A percentile compares a stretch with the other conserved stretches of the same genome.
Conservation (phyloP, 768 basidiomycete species). For the Amanita pseudoporphyria region DNA sequence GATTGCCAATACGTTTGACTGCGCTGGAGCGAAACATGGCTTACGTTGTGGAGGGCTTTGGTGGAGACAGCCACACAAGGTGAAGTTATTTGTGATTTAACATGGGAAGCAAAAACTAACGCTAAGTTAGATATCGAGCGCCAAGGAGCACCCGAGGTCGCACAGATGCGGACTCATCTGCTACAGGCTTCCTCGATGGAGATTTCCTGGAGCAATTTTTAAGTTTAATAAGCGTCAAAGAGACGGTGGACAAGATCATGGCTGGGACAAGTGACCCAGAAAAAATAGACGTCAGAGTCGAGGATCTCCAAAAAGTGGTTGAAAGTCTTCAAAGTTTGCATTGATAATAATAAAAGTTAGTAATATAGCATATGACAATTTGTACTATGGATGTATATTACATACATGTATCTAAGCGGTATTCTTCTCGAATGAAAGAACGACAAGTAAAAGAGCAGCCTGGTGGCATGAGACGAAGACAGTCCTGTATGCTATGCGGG, state of each 20-base stretch:
- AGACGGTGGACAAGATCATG: conserved; percentile 41
- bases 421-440: background rate
- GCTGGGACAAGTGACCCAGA: conserved; percentile 52
- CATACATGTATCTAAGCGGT: conserved; percentile 1
- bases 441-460: background rate
- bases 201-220: conserved; percentile 72
- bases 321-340: conserved; percentile 49
- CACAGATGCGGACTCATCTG: conserved; percentile 44
- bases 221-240: conserved; percentile 26
- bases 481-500: background rate
- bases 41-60: conserved; percentile 37
- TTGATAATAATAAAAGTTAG: conserved; percentile 21
- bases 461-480: background rate
- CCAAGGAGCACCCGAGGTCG: conserved; percentile 49
- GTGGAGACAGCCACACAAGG: conserved; percentile 53
- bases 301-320: conserved; percentile 34
- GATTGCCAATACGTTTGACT: conserved; percentile 47
- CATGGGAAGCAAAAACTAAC: background rate
- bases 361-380: conserved; percentile 4
- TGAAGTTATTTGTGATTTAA: conserved; percentile 20
- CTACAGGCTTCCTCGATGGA: conserved; percentile 81
- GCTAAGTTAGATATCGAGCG: conserved; percentile 16
- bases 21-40: conserved; percentile 71
- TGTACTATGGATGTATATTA: conserved; percentile 6
- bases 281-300: conserved; percentile 33